Conservation (phyloP, 441 rosid genomes). For the Codiaeum variegatum region DNA sequence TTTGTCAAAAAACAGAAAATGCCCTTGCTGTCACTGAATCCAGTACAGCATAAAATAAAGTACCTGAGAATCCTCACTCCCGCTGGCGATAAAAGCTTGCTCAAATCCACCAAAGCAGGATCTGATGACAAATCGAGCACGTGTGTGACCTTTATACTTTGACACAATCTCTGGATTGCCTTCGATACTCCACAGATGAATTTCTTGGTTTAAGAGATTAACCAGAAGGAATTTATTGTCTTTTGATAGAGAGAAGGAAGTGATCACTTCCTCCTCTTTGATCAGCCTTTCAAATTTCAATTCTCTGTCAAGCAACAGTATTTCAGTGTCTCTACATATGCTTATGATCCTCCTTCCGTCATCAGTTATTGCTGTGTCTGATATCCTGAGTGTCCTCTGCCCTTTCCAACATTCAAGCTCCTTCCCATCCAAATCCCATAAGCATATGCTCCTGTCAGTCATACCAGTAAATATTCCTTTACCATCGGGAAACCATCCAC, state of each 20-base stretch:
- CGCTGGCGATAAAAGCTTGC: conserved; percentile 65
- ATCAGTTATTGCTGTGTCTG: conserved; percentile 59
- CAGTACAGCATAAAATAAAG: neutral
- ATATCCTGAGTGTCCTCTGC: conserved; percentile 41
- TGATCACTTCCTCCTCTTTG: conserved; percentile 47
- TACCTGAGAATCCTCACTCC: conserved; percentile 78
- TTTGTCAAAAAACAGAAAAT: neutral
- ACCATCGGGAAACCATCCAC: conserved; percentile 64
- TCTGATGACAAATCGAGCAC: conserved; percentile 50
- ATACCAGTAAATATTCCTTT: conserved; percentile 45
- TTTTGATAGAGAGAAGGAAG: conserved; percentile 62
- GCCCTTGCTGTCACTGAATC: neutral
- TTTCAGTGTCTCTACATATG: conserved; percentile 41
- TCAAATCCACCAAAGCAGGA: conserved; percentile 74
- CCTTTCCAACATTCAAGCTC: conserved; percentile 55
- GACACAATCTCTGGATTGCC: conserved; percentile 41
- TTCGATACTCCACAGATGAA: conserved; percentile 61
- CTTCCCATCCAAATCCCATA: conserved; percentile 60
- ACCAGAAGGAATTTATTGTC: conserved; percentile 59
- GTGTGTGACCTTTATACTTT: conserved; percentile 59
- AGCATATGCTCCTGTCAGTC: conserved; percentile 49
- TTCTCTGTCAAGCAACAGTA: conserved; percentile 54
- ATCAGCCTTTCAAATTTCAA: conserved; percentile 43
- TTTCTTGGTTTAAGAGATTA: conserved; percentile 61
- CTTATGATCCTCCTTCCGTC: conserved; percentile 62